A percentile compares a stretch with the other conserved stretches of the same genome.
phyloP scores from a whole-genome alignment of 352 stramenopile genomes.

The Blastocystis sp. region DNA sequence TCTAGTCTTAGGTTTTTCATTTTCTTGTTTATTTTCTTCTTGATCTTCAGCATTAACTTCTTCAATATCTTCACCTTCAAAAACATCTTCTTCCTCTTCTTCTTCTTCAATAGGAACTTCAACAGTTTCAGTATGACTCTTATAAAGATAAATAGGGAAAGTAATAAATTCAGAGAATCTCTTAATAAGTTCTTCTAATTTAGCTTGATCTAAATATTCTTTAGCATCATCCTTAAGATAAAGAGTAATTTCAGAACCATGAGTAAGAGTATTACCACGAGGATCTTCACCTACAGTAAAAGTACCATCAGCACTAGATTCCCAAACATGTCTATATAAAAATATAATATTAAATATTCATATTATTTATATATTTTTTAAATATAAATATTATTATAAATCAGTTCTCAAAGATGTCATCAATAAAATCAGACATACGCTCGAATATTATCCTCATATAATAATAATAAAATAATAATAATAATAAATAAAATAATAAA shows the following conservation, averaged over 20 bases:
- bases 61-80: constrained; percentile 50
- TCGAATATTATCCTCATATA: too few species aligned
- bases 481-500: too few species aligned
- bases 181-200: constrained; percentile 75
- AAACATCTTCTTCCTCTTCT: constrained; percentile 50
- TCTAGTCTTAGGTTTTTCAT: constrained; percentile 54
- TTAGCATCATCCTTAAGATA: constrained; percentile 90
- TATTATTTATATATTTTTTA: background rate
- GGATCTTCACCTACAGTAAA: constrained; percentile 86
- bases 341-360: background rate
- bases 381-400: background rate
- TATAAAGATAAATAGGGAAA: constrained; percentile 93
- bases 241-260: constrained; percentile 93
- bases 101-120: constrained; percentile 61
- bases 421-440: background rate
- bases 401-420: background rate
- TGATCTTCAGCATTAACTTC: constrained; percentile 51
- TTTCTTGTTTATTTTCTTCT: constrained; percentile 50
- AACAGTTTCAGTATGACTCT: constrained; percentile 65
- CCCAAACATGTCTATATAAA: constrained; percentile 68
- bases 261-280: constrained; percentile 71
- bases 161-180: constrained; percentile 99
- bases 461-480: too few species aligned
- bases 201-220: constrained; percentile 76
- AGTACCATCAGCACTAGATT: constrained; percentile 77